Conservation (phyloP, 257 asterid genomes). For the Eustoma russellianum region DNA sequence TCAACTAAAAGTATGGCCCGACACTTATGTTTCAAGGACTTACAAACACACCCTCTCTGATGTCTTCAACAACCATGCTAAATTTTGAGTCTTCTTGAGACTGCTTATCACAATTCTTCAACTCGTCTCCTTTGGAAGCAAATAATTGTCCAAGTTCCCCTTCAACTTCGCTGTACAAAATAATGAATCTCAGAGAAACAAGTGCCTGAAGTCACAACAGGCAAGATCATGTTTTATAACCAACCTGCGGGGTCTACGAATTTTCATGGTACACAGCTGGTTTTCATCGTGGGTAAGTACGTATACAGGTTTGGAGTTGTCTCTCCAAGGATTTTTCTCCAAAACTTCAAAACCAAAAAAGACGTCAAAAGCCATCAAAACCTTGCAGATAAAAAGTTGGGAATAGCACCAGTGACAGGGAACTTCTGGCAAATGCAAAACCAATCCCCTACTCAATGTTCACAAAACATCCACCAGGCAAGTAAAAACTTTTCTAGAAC, state of each 20-base stretch:
- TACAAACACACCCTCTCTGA: slow-evolving; percentile 86
- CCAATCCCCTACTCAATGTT: no score
- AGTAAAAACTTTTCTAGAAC: no score
- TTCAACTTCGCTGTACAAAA: slow-evolving; percentile 75
- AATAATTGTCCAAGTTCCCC: slow-evolving; percentile 74
- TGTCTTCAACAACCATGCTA: slow-evolving; percentile 91
- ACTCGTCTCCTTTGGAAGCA: slow-evolving; percentile 59
- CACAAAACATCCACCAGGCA: no score
- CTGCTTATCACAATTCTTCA: slow-evolving; percentile 46
- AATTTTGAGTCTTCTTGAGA: slow-evolving; percentile 47
- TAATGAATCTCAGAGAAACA: slow-evolving; percentile 12
- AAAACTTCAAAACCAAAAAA: slow-evolving; percentile 37
- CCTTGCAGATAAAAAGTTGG: no score
- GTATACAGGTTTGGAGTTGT: slow-evolving; percentile 72
- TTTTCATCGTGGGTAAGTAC: slow-evolving; percentile 87
- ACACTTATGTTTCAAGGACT: slow-evolving; percentile 17
- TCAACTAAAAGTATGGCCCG: background rate
- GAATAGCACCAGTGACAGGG: no score
- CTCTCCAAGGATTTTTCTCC: slow-evolving; percentile 97
- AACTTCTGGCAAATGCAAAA: no score
- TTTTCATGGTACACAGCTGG: slow-evolving; percentile 89
- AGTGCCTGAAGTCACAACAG: background rate
- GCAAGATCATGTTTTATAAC: slow-evolving; percentile 9
- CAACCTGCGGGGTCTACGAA: slow-evolving; percentile 76
- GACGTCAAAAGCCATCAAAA: slow-evolving; percentile 1